These are phyloP conservation scores for Trypanosoma cruzi DNA, from an alignment of 208 protist species.

Conservation along the genomic window DNA sequence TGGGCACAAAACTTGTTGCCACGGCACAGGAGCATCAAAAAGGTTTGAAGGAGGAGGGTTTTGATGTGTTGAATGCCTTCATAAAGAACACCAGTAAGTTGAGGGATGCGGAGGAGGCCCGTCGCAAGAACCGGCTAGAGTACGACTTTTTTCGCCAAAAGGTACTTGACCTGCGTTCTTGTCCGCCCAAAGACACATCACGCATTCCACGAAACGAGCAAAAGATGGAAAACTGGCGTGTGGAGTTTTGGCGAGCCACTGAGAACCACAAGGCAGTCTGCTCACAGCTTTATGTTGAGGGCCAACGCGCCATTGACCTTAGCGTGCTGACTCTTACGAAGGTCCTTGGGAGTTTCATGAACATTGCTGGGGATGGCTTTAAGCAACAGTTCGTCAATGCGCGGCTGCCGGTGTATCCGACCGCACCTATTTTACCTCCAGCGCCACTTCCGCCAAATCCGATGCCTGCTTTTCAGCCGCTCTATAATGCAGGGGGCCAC, in stretches of 20 bases:
- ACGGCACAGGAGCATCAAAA: constrained; percentile 61
- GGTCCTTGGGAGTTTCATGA: constrained; percentile 58
- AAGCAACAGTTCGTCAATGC: constrained; percentile 53
- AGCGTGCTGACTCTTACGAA: constrained; percentile 60
- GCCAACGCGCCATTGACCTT: constrained; percentile 56
- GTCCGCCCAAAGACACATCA: constrained; percentile 55
- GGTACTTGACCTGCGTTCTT: constrained; percentile 54
- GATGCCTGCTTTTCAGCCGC: constrained; percentile 34
- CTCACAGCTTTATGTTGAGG: constrained; percentile 65
- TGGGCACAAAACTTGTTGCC: constrained; percentile 56
- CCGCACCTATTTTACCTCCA: constrained; percentile 48
- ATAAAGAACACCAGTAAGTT: constrained; percentile 45
- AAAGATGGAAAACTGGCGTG: constrained; percentile 72
- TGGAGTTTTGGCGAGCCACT: constrained; percentile 70
- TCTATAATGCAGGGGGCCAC: constrained; percentile 1
- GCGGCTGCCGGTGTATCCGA: constrained; percentile 49
- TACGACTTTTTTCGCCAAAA: constrained; percentile 84
- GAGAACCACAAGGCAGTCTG: constrained; percentile 60
- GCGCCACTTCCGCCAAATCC: constrained; percentile 52
- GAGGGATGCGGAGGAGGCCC: constrained; percentile 49
- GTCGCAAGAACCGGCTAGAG: constrained; percentile 68
- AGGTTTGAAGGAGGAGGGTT: constrained; percentile 57
- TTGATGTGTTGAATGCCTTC: constrained; percentile 60
- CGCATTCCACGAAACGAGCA: constrained; percentile 82
- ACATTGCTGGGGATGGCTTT: constrained; percentile 45